Conservation (phyloP, 208 protist genomes). For the Giardia muris region DNA sequence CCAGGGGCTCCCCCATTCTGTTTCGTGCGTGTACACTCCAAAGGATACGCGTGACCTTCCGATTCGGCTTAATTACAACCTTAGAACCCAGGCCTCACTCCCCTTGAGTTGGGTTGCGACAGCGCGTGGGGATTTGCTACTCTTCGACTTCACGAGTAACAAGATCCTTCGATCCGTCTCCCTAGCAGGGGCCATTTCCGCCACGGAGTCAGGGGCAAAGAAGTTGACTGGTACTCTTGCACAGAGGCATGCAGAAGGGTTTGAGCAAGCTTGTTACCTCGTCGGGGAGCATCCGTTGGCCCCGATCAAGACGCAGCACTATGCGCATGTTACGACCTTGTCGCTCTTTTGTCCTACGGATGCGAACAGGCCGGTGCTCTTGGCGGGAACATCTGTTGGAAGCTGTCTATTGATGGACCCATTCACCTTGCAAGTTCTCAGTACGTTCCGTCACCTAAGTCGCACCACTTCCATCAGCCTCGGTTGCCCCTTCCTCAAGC, state of each 20-base stretch:
- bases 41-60: background rate
- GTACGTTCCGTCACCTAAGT: background rate
- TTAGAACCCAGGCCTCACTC: background rate
- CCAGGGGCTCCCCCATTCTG: background rate
- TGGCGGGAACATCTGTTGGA: background rate
- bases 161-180: slow-evolving; percentile 4
- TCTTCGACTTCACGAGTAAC: background rate
- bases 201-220: background rate
- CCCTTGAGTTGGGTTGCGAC: background rate
- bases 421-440: background rate
- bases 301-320: background rate
- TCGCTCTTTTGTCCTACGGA: background rate
- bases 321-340: background rate
- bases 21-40: background rate
- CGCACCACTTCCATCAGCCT: background rate
- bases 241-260: slow-evolving; percentile 11
- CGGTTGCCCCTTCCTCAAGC: background rate
- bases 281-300: background rate
- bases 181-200: background rate
- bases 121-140: background rate
- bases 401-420: slow-evolving; percentile 7
- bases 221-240: background rate
- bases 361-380: background rate
- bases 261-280: slow-evolving; percentile 12
- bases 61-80: background rate